These are phyloP conservation scores for Zymoseptoria tritici DNA, from an alignment of 2,329 filamentous ascomycete genomes.

Conservation along the genomic window DNA sequence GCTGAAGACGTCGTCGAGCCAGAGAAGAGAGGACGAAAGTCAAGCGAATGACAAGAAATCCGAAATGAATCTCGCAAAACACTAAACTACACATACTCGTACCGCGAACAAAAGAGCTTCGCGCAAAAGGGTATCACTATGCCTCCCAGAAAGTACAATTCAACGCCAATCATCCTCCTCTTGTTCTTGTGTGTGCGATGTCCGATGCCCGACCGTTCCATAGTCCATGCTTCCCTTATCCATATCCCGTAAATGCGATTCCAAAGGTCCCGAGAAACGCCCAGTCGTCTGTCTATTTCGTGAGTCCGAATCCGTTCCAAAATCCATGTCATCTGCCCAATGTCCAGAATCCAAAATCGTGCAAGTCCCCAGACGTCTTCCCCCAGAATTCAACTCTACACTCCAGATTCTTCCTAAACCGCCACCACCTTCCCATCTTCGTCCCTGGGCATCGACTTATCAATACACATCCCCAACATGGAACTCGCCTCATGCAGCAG, in stretches of 20 bases:
- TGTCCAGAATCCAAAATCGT: neutral
- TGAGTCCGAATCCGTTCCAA: neutral
- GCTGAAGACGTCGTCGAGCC: too few relatives aligned
- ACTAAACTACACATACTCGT: neutral
- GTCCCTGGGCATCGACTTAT: constrained; percentile 41
- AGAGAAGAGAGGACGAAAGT: too few relatives aligned
- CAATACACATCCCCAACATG: constrained; percentile 73
- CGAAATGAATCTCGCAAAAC: neutral
- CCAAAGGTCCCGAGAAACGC: constrained; percentile 1
- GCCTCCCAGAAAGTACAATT: neutral
- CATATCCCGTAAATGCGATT: constrained; percentile 25
- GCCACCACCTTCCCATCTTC: constrained; percentile 6
- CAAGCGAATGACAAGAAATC: too few relatives aligned
- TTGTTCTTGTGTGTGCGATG: neutral
- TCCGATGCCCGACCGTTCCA: neutral
- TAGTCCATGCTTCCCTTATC: neutral
- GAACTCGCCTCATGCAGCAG: constrained; percentile 79
- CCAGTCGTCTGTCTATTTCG: neutral
- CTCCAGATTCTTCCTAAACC: neutral
- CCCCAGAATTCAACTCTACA: too few relatives aligned
- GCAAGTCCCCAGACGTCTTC: neutral
- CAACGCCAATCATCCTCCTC: neutral
- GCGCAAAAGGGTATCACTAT: neutral
- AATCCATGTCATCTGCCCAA: neutral
- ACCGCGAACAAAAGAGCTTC: neutral